Conservation (phyloP, 1,284 basidiomycete genomes). For the Golubevia sp. region DNA sequence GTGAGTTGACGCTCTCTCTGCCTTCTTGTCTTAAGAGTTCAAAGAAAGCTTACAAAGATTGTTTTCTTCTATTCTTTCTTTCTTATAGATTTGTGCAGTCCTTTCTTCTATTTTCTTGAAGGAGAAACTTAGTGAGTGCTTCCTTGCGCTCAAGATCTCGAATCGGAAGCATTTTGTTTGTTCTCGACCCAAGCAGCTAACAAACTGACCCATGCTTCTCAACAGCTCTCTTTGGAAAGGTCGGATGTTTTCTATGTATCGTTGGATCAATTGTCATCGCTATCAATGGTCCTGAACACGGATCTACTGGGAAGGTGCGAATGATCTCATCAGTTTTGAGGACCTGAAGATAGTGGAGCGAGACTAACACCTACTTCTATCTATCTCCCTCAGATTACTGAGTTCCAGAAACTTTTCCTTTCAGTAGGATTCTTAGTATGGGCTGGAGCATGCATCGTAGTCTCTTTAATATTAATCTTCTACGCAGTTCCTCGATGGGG, state of each 20-base stretch:
- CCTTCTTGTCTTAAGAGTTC: background rate
- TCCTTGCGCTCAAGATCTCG: too few relatives aligned
- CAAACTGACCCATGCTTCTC: background rate
- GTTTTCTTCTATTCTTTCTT: too few relatives aligned
- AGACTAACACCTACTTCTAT: too few relatives aligned
- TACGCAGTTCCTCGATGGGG: slow-evolving; percentile 48
- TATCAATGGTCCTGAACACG: slow-evolving; percentile 55
- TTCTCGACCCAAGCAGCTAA: background rate
- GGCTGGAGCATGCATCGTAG: slow-evolving; percentile 12
- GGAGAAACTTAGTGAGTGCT: slow-evolving; percentile 41
- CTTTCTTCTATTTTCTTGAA: slow-evolving; percentile 59
- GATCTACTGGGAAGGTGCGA: slow-evolving; percentile 32
- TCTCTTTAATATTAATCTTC: slow-evolving; percentile 45
- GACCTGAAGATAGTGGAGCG: too few relatives aligned
- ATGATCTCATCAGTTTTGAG: too few relatives aligned
- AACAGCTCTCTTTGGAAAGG: slow-evolving; percentile 50
- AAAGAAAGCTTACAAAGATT: background rate
- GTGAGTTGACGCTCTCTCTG: slow-evolving; percentile 20
- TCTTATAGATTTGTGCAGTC: slow-evolving; percentile 33
- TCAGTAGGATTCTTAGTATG: slow-evolving; percentile 52
- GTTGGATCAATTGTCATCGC: slow-evolving; percentile 57
- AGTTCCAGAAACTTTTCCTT: slow-evolving; percentile 54
- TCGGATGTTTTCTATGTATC: slow-evolving; percentile 59
- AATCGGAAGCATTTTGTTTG: background rate
- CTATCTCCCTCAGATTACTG: slow-evolving; percentile 29